Conservation (phyloP, 164 flowering plant genomes). For the Annona cherimola region DNA sequence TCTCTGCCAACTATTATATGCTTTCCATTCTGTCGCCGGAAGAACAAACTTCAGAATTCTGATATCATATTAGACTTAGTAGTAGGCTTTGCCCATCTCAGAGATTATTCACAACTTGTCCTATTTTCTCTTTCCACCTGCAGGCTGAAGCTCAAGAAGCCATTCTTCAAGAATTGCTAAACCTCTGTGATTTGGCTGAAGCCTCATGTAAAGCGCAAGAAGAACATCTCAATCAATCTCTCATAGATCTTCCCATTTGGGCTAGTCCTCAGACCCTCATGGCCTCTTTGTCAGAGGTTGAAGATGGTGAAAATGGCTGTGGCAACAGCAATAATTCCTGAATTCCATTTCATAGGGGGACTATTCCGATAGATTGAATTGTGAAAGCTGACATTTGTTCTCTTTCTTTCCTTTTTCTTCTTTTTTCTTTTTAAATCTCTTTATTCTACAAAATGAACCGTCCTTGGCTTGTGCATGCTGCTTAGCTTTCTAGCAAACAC, state of each 20-base stretch:
- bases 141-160: slow-evolving; percentile 56
- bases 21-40: no score
- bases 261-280: slow-evolving; percentile 39
- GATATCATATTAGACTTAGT: no score
- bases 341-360: no score
- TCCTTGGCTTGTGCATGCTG: no score
- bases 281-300: slow-evolving; percentile 35
- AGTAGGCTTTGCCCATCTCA: not conserved
- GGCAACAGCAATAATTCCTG: not conserved
- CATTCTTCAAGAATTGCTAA: slow-evolving; percentile 26
- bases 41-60: no score
- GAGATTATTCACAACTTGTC: not conserved
- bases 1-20: no score
- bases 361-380: no score
- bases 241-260: slow-evolving; percentile 57
- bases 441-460: no score
- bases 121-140: slow-evolving; percentile 3
- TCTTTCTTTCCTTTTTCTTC: no score
- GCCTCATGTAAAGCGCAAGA: slow-evolving; percentile 35
- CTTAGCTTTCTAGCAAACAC: no score
- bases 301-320: not conserved
- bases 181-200: slow-evolving; percentile 47
- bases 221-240: slow-evolving; percentile 21
- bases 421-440: no score
- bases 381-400: no score